Percentiles rank a stretch among this genome's conserved stretches.
Evolutionary conservation across 2,329 filamentous ascomycete species (phyloP).

Genomic region (Dothideomycetidae sp.): DNA sequence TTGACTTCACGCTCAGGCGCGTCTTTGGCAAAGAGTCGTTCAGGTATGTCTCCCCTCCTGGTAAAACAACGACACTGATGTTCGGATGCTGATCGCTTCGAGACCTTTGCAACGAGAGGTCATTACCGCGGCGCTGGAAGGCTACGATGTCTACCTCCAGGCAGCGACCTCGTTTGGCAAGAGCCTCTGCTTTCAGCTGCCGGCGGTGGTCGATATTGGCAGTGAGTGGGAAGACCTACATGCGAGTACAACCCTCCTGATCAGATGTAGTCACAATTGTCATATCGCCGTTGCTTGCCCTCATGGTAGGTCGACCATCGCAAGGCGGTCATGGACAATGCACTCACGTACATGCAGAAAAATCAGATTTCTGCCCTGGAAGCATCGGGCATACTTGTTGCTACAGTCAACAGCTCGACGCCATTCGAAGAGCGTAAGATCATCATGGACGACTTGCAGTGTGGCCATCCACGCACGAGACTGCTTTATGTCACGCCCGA

Average conservation of each 20-base stretch:
- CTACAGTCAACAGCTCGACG: slow-evolving; percentile 77
- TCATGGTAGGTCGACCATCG: slow-evolving; percentile 53
- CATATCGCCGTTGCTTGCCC: slow-evolving; percentile 71
- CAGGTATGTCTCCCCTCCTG: too few species aligned
- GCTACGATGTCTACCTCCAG: slow-evolving; percentile 85
- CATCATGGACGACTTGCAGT: slow-evolving; percentile 70
- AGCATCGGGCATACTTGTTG: slow-evolving; percentile 60
- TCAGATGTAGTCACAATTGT: slow-evolving; percentile 61
- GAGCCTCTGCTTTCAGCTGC: slow-evolving; percentile 83
- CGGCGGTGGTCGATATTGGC: slow-evolving; percentile 73
- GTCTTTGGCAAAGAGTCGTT: slow-evolving; percentile 23
- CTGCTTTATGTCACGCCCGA: slow-evolving; percentile 92
- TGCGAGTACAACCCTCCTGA: background rate
- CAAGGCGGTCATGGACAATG: background rate
- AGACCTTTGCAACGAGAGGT: slow-evolving; percentile 81
- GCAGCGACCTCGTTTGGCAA: slow-evolving; percentile 86
- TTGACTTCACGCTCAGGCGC: slow-evolving; percentile 25
- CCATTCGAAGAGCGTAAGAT: slow-evolving; percentile 46
- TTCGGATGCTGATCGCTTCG: too few species aligned
- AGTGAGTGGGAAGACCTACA: slow-evolving; percentile 42
- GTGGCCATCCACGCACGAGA: slow-evolving; percentile 68
- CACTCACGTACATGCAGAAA: slow-evolving; percentile 39
- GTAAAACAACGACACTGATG: too few species aligned
- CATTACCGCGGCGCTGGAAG: slow-evolving; percentile 63
- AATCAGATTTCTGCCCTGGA: slow-evolving; percentile 79